Conservation (phyloP, 345 rosid genomes). For the Luvunga scandens region DNA sequence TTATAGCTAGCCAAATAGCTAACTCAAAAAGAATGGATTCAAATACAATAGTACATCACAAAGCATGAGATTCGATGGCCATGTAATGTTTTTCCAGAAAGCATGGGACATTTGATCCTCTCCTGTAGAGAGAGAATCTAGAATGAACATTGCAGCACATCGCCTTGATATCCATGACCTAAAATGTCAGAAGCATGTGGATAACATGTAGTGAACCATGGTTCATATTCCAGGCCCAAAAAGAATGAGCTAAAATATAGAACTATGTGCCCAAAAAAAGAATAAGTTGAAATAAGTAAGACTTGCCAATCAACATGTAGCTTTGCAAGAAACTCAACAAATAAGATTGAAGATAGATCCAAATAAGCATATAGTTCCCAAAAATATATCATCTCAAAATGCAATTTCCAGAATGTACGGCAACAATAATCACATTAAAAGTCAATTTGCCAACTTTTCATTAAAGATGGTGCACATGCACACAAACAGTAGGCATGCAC, state of each 20-base stretch:
- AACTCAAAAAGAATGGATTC: not conserved
- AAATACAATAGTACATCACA: not conserved
- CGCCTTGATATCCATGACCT: not conserved
- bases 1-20: not conserved
- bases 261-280: not conserved
- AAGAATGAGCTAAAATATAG: not conserved
- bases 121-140: not conserved
- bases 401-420: not conserved
- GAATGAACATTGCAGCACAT: not conserved
- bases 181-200: not conserved
- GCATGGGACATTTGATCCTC: not conserved
- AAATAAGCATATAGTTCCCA: conserved; percentile 7
- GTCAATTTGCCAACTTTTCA: not conserved
- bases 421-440: not conserved
- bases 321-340: not conserved
- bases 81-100: not conserved
- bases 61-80: not conserved
- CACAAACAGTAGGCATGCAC: no score
- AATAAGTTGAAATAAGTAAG: not conserved
- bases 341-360: not conserved
- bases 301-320: not conserved
- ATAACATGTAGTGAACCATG: not conserved
- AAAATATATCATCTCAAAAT: not conserved
- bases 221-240: not conserved
- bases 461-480: not conserved